These are phyloP conservation scores for Albugo candida DNA, from an alignment of 352 stramenopile species.

Conservation along the genomic window DNA sequence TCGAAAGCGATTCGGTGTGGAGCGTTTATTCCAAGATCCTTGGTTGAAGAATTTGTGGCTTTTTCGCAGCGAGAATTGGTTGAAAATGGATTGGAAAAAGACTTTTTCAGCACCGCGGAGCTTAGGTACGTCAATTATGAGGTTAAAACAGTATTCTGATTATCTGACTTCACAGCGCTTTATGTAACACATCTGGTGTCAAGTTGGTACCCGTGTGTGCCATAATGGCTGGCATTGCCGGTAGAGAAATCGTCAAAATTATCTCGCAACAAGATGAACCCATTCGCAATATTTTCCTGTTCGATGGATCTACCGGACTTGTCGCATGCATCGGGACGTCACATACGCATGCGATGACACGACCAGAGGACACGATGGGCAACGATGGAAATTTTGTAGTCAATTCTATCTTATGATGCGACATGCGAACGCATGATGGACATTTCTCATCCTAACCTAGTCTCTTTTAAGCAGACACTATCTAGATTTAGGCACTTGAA, in stretches of 20 bases:
- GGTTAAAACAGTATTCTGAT: not conserved
- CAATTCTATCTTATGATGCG: too few relatives aligned
- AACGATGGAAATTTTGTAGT: too few relatives aligned
- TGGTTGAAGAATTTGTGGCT: conserved; percentile 25
- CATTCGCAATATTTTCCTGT: conserved; percentile 91
- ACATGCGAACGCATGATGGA: too few relatives aligned
- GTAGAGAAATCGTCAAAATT: conserved; percentile 97
- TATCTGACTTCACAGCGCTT: not conserved
- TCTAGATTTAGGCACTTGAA: too few relatives aligned
- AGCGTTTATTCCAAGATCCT: not conserved
- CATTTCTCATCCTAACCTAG: too few relatives aligned
- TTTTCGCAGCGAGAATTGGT: conserved; percentile 30
- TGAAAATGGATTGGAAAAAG: conserved; percentile 27
- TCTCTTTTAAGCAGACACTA: too few relatives aligned
- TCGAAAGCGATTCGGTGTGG: conserved; percentile 8
- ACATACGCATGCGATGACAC: too few relatives aligned
- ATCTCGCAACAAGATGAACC: conserved; percentile 92
- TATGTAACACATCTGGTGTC: not conserved
- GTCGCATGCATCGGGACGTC: conserved; percentile 3
- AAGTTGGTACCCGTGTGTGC: conserved; percentile 85
- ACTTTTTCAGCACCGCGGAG: conserved; percentile 35
- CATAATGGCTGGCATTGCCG: conserved; percentile 91
- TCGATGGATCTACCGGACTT: conserved; percentile 52
- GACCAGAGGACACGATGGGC: too few relatives aligned
- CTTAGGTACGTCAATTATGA: conserved; percentile 16